Evolutionary conservation across 176 grass and related monocot genomes (phyloP), one percentile per base, ranked within the genome.

Genomic region (Bromus sterilis): DNA sequence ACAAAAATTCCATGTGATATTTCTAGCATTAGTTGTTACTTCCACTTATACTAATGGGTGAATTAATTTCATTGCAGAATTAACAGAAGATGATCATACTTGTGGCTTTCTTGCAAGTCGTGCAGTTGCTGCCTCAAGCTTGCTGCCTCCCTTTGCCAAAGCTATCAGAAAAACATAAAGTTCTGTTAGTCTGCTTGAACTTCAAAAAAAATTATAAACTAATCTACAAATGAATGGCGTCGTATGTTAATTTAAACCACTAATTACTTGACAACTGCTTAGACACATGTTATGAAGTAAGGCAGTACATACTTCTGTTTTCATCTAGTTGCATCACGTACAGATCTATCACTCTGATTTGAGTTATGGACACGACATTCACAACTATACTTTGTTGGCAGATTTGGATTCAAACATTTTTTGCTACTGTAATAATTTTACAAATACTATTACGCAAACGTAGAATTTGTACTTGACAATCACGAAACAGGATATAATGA

Each of bases 121-220:
- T 84, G 89, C 86, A 94, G 92, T 89, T 89, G 86, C 84, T 94
- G 92, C 86, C 89, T 94, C 92, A 91, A 91, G 85, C 82, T 87
- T 86, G 84, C 89, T 84, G 83, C 86, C 79, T 94, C 89, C 79
- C 68, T 91, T 84, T 94, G 71, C 89, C 89, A 91, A 71, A 93
- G 37, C 91, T 93, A 70, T 73, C 28, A 67, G 57, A 23, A 80
- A 87, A 85, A 80, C 7, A 86, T 16, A 66, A 77, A 82, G 9
- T 65, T 56, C 7, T 23, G 43, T 86, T 34, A 83, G 67, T 75
- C 74, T 83, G 29, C 18, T 77, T 79, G 25, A 44, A 21, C 39
- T 60, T 23, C 14, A 73, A 63, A 55, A 57, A 16, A 24, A 16
- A 18, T 16, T 76, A 63, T 13, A 71, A 70, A 68, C 56, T 51